These are phyloP conservation scores for Claviceps spartinae DNA, from an alignment of 2,329 filamentous ascomycete genomes.

Conservation along the genomic window DNA sequence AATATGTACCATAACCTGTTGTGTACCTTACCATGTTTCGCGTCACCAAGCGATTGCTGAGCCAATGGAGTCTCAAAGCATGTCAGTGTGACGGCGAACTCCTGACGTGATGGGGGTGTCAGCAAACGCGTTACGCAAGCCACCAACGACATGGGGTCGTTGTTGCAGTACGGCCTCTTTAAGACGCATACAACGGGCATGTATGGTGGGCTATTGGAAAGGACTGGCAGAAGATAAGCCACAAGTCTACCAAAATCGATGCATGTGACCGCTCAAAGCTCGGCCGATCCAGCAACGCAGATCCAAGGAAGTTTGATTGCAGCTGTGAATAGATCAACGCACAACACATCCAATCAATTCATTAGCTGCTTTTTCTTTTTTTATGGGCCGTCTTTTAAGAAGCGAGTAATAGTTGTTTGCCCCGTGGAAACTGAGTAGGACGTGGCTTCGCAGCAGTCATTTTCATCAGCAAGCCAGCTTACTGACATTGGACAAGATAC, in stretches of 20 bases:
- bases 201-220: background rate
- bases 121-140: background rate
- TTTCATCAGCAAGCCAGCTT: too few species aligned
- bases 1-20: too few species aligned
- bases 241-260: background rate
- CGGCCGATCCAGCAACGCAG: background rate
- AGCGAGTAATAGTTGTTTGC: too few species aligned
- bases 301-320: background rate
- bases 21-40: too few species aligned
- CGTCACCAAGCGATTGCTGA: background rate
- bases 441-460: background rate
- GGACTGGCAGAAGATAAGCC: background rate
- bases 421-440: background rate
- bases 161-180: background rate
- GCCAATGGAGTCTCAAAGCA: background rate
- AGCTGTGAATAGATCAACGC: background rate
- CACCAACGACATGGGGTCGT: background rate
- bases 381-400: background rate
- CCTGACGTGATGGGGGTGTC: background rate
- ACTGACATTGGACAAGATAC: too few species aligned
- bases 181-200: background rate
- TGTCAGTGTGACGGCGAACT: background rate
- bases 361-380: background rate
- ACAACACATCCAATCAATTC: background rate
- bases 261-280: background rate